A percentile compares a stretch with the other conserved stretches of the same genome.
Evolutionary conservation across 1,284 basidiomycete species (phyloP).

Genomic region (Rhodotorula sp.): DNA sequence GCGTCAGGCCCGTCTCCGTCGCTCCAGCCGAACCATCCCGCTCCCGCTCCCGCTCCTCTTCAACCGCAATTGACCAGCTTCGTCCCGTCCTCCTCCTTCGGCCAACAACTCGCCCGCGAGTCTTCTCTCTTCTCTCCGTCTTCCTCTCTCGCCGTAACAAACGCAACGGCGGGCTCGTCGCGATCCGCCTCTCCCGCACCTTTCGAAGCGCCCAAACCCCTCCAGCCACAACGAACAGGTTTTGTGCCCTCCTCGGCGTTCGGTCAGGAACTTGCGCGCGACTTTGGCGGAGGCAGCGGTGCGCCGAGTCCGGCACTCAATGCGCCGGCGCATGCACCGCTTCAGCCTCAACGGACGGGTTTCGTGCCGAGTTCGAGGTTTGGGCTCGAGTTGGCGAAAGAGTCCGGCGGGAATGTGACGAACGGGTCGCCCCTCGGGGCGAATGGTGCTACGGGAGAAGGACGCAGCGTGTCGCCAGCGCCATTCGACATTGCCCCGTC

Average conservation of each 20-base stretch:
- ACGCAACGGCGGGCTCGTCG: neutral
- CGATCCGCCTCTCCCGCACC: neutral
- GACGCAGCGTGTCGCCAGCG: neutral
- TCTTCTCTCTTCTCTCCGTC: neutral
- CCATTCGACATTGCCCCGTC: constrained; percentile 10
- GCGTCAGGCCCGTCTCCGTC: neutral
- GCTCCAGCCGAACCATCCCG: neutral
- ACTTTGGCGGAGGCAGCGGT: neutral
- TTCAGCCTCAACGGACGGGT: constrained; percentile 27
- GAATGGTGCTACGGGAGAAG: neutral
- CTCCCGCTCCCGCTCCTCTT: constrained; percentile 5
- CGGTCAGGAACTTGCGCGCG: constrained; percentile 15
- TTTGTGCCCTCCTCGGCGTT: constrained; percentile 26
- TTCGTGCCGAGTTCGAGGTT: constrained; percentile 23
- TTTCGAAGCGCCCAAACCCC: neutral
- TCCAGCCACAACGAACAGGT: constrained; percentile 18
- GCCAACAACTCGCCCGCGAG: constrained; percentile 22
- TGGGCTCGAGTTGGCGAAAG: constrained; percentile 16
- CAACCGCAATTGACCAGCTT: constrained; percentile 32
- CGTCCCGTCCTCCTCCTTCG: constrained; percentile 28
- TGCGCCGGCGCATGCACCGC: neutral
- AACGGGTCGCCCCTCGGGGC: neutral
- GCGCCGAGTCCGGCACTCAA: neutral
- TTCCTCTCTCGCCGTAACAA: neutral
- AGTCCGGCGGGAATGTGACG: neutral